Evolutionary conservation across 2,329 filamentous ascomycete genomes (phyloP).

Genomic region (Colletotrichum cereale): DNA sequence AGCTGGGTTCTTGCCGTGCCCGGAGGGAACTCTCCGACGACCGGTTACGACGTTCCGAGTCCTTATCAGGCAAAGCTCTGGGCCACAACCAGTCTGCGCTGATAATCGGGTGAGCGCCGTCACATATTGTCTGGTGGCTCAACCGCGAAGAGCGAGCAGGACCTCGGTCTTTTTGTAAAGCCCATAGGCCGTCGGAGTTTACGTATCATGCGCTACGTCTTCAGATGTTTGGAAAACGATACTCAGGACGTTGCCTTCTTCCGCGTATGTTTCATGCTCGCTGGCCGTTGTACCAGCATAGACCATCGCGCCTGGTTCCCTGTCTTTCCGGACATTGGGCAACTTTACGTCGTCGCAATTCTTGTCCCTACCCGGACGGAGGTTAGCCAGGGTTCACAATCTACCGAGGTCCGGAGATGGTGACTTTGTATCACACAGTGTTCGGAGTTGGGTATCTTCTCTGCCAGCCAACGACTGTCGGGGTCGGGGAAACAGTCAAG

Average conservation of each 20-base stretch:
- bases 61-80: not conserved
- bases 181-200: constrained; percentile 6
- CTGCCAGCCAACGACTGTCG: not conserved
- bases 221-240: constrained; percentile 20
- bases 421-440: constrained; percentile 34
- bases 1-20: constrained; percentile 6
- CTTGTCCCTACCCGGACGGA: constrained; percentile 3
- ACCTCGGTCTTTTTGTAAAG: not conserved
- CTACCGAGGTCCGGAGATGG: constrained; percentile 18
- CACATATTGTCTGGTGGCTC: not conserved
- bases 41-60: not conserved
- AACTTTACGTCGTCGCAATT: constrained; percentile 37
- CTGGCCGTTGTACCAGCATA: not conserved
- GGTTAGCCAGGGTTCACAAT: constrained; percentile 2
- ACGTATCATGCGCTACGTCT: constrained; percentile 14
- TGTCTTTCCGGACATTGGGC: constrained; percentile 22
- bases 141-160: not conserved
- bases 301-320: constrained; percentile 7
- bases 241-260: not conserved
- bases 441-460: not conserved
- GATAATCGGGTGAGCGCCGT: not conserved
- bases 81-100: not conserved
- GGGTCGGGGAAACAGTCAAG: not conserved
- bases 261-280: not conserved
- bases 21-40: not conserved